Evolutionary conservation across 768 basidiomycete species (phyloP).

Genomic region (Tricholoma sp.): DNA sequence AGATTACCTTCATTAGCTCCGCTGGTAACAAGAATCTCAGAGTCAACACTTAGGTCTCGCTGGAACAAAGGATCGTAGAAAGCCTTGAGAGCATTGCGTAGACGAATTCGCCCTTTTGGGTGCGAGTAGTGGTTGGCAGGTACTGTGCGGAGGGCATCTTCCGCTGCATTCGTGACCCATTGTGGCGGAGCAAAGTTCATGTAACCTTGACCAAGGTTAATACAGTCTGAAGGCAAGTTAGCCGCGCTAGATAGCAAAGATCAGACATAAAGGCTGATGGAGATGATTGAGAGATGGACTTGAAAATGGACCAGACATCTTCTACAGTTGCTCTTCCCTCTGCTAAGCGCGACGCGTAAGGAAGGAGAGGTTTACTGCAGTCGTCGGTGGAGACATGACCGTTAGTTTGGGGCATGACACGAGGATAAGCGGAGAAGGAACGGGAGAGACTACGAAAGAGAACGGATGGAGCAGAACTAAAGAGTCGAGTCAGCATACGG

Average conservation of each 20-base stretch:
- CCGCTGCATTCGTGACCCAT: slow-evolving; percentile 74
- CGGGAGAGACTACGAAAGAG: neutral
- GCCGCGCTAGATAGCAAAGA: slow-evolving; percentile 50
- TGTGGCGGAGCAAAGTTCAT: slow-evolving; percentile 88
- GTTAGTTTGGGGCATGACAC: slow-evolving; percentile 7
- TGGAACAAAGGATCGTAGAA: slow-evolving; percentile 70
- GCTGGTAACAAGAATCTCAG: slow-evolving; percentile 90
- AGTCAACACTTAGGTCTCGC: slow-evolving; percentile 74
- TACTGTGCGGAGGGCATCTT: slow-evolving; percentile 57
- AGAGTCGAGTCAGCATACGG: neutral
- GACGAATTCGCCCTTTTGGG: slow-evolving; percentile 81
- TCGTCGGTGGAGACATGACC: slow-evolving; percentile 25
- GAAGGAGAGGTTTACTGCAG: slow-evolving; percentile 41
- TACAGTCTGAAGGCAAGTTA: slow-evolving; percentile 86
- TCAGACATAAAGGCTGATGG: slow-evolving; percentile 5
- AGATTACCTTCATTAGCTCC: slow-evolving; percentile 90
- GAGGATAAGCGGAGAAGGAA: slow-evolving; percentile 14
- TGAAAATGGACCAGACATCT: slow-evolving; percentile 93
- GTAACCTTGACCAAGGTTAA: slow-evolving; percentile 94
- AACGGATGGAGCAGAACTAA: neutral
- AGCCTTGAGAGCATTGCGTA: slow-evolving; percentile 81
- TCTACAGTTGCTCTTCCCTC: slow-evolving; percentile 74
- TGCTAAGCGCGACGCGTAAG: slow-evolving; percentile 65
- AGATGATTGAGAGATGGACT: slow-evolving; percentile 38
- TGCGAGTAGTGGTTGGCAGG: slow-evolving; percentile 85